Conservation (phyloP, 768 basidiomycete species). For the Pleurotus giganteus region DNA sequence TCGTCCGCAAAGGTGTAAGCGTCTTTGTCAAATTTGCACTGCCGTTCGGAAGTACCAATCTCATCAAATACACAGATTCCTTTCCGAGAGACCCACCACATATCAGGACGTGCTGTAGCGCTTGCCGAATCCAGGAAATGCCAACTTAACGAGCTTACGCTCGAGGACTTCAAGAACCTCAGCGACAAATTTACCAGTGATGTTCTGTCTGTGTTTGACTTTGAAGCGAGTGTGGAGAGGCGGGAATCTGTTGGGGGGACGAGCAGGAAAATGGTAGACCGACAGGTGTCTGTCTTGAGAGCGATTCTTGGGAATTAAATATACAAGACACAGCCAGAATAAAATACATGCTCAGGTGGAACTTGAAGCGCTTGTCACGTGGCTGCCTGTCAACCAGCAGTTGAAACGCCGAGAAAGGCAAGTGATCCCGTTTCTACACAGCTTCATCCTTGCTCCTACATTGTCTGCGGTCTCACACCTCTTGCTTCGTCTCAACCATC, state of each 20-base stretch:
- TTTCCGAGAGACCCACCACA: constrained; percentile 98
- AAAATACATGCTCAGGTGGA: neutral
- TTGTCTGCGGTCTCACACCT: constrained; percentile 7
- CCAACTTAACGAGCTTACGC: constrained; percentile 76
- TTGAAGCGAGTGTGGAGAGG: constrained; percentile 93
- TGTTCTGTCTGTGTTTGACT: constrained; percentile 84
- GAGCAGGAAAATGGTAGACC: constrained; percentile 76
- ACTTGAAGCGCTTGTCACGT: neutral
- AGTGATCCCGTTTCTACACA: constrained; percentile 1
- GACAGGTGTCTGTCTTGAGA: constrained; percentile 81
- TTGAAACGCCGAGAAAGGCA: constrained; percentile 9
- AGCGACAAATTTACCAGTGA: constrained; percentile 79
- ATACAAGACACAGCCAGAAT: constrained; percentile 3
- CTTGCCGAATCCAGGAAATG: constrained; percentile 82
- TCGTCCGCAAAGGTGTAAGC: constrained; percentile 96
- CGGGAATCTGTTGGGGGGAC: constrained; percentile 91
- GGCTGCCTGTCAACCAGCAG: constrained; percentile 9
- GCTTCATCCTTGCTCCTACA: constrained; percentile 5
- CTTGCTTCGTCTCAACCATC: constrained; percentile 3
- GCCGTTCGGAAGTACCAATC: neutral
- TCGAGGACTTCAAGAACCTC: constrained; percentile 77
- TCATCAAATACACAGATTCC: constrained; percentile 64
- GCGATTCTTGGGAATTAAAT: constrained; percentile 42
- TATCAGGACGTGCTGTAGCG: constrained; percentile 95
- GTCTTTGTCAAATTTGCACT: constrained; percentile 2